Conservation (phyloP, 164 flowering plant species). For the Vitis labrusca region DNA sequence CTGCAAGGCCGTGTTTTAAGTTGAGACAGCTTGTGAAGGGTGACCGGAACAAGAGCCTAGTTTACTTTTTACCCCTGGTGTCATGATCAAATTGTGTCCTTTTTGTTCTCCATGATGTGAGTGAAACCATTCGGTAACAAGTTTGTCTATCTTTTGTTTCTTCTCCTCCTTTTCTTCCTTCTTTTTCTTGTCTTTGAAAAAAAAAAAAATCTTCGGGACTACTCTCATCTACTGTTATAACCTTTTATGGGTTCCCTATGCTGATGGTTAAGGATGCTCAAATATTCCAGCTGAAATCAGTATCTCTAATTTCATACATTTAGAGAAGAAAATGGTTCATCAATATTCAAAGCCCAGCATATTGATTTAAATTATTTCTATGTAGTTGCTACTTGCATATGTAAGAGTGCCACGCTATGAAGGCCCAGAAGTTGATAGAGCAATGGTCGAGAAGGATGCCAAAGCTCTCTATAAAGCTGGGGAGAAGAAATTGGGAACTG, state of each 20-base stretch:
- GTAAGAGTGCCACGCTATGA: constrained; percentile 55
- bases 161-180: too few relatives aligned
- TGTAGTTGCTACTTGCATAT: constrained; percentile 70
- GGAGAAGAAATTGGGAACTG: constrained; percentile 67
- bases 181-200: too few relatives aligned
- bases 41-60: too few relatives aligned
- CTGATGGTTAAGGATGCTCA: not conserved
- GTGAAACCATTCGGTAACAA: too few relatives aligned
- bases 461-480: constrained; percentile 64
- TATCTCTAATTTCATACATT: not conserved
- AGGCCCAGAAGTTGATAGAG: constrained; percentile 67
- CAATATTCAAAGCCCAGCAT: not conserved
- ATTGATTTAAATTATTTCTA: constrained; percentile 2
- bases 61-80: too few relatives aligned
- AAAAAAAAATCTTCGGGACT: too few relatives aligned
- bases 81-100: too few relatives aligned
- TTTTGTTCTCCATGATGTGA: too few relatives aligned
- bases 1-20: too few relatives aligned
- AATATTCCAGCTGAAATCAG: not conserved
- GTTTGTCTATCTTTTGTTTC: too few relatives aligned
- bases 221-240: not conserved
- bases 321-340: not conserved
- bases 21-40: too few relatives aligned
- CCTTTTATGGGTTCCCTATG: not conserved
- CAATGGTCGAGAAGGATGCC: constrained; percentile 60